Conservation (phyloP, 257 asterid genomes). For the Solanum habrochaites region DNA sequence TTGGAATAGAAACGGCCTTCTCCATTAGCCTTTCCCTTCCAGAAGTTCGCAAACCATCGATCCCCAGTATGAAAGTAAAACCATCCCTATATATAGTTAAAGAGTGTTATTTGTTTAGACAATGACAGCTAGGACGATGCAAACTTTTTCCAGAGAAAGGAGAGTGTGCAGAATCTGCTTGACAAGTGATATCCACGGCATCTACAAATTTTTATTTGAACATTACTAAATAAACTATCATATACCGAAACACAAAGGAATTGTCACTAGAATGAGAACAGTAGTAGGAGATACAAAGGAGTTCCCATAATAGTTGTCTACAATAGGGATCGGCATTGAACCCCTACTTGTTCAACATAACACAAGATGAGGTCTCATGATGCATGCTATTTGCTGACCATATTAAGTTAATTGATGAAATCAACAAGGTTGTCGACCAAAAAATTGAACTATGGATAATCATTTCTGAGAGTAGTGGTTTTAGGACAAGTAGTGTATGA, state of each 20-base stretch:
- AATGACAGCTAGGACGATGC: background rate
- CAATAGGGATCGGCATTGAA: background rate
- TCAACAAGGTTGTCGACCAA: background rate
- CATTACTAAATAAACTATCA: background rate
- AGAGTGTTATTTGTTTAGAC: background rate
- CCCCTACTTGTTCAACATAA: background rate
- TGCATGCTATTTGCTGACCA: background rate
- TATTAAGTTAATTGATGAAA: background rate
- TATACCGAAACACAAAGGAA: background rate
- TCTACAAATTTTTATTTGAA: background rate
- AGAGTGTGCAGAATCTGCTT: background rate
- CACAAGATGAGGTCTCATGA: background rate
- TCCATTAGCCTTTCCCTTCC: constrained; percentile 98
- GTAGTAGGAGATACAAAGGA: background rate
- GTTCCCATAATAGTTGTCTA: background rate
- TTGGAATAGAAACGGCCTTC: constrained; percentile 90
- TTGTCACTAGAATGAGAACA: background rate
- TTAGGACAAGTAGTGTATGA: background rate
- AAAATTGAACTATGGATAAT: background rate
- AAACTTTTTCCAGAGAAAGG: background rate
- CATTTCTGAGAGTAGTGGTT: background rate
- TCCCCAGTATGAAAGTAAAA: constrained; percentile 86
- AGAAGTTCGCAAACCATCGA: constrained; percentile 84
- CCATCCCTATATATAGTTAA: constrained; percentile 60
- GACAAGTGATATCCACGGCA: background rate